Evolutionary conservation across 2,329 filamentous ascomycete species (phyloP).

Genomic region (Juglanconis sp.): DNA sequence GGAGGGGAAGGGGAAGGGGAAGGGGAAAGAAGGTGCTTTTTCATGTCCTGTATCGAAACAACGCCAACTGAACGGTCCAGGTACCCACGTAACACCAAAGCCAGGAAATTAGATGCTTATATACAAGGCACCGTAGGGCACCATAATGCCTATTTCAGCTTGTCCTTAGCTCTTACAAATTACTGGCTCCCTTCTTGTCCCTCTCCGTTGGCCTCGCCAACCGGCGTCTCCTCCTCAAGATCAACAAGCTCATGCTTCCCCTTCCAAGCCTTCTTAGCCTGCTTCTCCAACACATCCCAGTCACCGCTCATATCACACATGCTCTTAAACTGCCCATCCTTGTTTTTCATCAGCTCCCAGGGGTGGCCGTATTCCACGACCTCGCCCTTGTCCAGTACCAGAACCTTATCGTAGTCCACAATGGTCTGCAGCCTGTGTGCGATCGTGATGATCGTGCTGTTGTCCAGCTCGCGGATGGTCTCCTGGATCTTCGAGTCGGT

Average conservation of each 20-base stretch:
- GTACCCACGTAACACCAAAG: neutral
- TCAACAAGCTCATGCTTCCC: conserved; percentile 36
- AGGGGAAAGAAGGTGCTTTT: neutral
- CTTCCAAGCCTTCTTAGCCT: conserved; percentile 52
- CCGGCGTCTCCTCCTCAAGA: conserved; percentile 28
- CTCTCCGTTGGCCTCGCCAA: neutral
- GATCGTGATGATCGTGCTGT: conserved; percentile 90
- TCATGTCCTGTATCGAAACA: neutral
- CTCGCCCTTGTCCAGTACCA: conserved; percentile 85
- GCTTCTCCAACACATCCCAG: conserved; percentile 45
- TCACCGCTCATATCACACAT: conserved; percentile 67
- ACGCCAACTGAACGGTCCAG: neutral
- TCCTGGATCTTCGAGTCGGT: conserved; percentile 96
- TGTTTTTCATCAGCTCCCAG: conserved; percentile 71
- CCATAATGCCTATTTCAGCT: neutral
- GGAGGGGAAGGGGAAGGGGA: no score
- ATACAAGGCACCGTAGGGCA: neutral
- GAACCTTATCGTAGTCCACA: conserved; percentile 95
- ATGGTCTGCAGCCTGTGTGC: conserved; percentile 95
- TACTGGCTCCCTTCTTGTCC: neutral
- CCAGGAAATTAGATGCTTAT: neutral
- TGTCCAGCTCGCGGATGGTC: conserved; percentile 84
- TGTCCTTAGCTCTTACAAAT: neutral
- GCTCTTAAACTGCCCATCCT: conserved; percentile 60
- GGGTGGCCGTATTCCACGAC: conserved; percentile 92